Base-by-base conservation (phyloP, 2,329 filamentous ascomycete genomes). In the Fusarium sambucinum region DNA sequence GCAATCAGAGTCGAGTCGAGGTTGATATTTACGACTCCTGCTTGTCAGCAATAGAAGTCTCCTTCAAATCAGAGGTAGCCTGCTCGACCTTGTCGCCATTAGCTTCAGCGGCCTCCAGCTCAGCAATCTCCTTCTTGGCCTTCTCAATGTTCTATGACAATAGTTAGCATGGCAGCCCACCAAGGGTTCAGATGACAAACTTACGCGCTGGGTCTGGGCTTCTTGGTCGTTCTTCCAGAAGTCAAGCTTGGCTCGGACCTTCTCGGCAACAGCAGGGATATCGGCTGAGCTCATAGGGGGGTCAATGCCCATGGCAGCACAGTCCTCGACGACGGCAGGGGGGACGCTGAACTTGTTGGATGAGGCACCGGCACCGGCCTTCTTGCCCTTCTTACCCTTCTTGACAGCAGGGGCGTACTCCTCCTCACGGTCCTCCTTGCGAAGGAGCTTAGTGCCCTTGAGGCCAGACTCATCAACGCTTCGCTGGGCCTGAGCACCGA, bases 41-140 rank as follows among this genome's bases (percentile, higher is more conserved):
- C 80, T 85, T 86, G 63, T 87, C 85, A 72, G 84, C 81, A 63
- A 87, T 74, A 41, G 84, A 82, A 57, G 81, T 77, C 69, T 86
- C 80, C 80, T 87, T 83, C 59, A 87, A 80, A 57, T 81, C 83
- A 54, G 83, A 77, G 51, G 84, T 82, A 56, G 83, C 82, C 63
- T 86, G 85, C 40, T 86, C 88, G 54, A 88, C 85, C 64, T 82
- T 83, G 68, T 85, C 83, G 64, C 78, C 84, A 76, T 83, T 83
- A 70, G 81, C 80, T 68, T 84, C 84, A 65, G 80, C 83, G 55
- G 83, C 80, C 75, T 97, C 95, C 57, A 98, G 88, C 72, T 90
- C 90, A 78, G 94, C 93, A 68, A 99, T 96, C 80, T 97, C 94
- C 81, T 95, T 95, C 85, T 97, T 92, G 65, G 96, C 96, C 82